phyloP scores from a whole-genome alignment of 306 rosid species.

The Abrus pulchellus region DNA sequence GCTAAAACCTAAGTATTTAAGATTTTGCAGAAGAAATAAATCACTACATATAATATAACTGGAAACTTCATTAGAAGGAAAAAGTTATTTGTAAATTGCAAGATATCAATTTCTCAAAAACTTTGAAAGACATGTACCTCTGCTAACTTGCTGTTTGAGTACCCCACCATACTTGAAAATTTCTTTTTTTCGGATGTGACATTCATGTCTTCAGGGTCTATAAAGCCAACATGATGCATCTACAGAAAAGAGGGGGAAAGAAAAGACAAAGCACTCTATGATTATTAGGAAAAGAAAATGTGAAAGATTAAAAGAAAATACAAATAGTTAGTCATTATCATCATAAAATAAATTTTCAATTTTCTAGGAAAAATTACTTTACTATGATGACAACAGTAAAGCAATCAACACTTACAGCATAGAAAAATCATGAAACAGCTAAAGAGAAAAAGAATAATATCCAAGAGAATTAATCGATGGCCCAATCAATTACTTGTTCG shows the following conservation, averaged over 20 bases:
- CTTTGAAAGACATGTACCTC: constrained; percentile 62
- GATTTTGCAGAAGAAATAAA: constrained; percentile 28
- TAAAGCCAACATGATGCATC: constrained; percentile 97
- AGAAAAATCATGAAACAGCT: not conserved
- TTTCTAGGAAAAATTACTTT: constrained; percentile 13
- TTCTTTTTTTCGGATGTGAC: constrained; percentile 75
- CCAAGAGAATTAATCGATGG: not conserved
- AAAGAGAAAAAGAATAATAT: not conserved
- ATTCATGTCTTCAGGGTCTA: constrained; percentile 93
- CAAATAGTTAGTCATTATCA: not conserved
- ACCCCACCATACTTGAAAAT: constrained; percentile 82
- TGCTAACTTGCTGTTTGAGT: constrained; percentile 91
- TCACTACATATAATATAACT: not conserved
- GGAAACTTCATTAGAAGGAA: constrained; percentile 2
- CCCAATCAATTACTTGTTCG: not conserved
- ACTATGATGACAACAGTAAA: constrained; percentile 11
- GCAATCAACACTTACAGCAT: constrained; percentile 10
- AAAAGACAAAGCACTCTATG: constrained; percentile 32
- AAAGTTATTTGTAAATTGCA: not conserved
- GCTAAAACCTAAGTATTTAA: not conserved
- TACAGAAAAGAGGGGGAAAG: constrained; percentile 39
- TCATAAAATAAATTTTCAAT: not conserved
- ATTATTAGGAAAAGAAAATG: constrained; percentile 18
- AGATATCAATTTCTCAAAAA: constrained; percentile 24
- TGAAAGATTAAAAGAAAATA: not conserved